Base-by-base conservation (phyloP, 208 protist species). In the Crithidia expoeki region DNA sequence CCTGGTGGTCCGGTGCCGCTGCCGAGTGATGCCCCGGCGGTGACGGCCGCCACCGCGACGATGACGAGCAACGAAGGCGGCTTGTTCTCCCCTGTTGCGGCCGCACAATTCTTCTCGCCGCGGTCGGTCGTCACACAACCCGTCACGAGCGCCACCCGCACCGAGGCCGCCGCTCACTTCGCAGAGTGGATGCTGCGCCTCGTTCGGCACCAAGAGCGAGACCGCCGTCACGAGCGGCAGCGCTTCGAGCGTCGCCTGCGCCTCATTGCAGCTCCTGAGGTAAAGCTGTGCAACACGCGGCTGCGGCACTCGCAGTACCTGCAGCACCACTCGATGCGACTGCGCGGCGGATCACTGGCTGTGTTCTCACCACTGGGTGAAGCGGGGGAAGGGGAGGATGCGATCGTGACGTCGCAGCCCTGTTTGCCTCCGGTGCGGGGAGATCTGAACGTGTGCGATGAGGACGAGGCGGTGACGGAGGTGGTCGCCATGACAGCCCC, bases 141-240 rank as follows among this genome's bases (percentile, higher is more conserved):
- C 38, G 53, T 68, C 33, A 77, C 71, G 27, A 40, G 56, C 40
- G 46, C 53, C 30, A 68, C 64, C 49, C 63, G 71, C 60, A 46
- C 61, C 50, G 74, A 63, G 28, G 83, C 83, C 7, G 75, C 78
- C 12, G 28, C 73, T n/a, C 80, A 89, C 72, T 83, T 89, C 34
- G 78, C 80, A 30, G 65, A 68, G 49, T 89, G 84, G 84, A 73
- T 85, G 66, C 68, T 89, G 60, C 73, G 76, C 0, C 64, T 89
- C 49, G 64, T 89, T 46, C 60, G 61, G 25, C 19, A 68, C 17
- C 80, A 83, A 46, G 76, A 85, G 72, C 67, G 51, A 2, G 76
- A 68, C 16, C 76, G 76, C 1, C 70, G 70, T 2, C 62, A 62
- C 44, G 71, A 76, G 71, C 71, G 71, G 71, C 71, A 70, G 44